Evolutionary conservation across 495 filamentous ascomycete genomes (phyloP), one percentile per base, ranked within the genome.

Genomic region (Sordaria brevicollis): DNA sequence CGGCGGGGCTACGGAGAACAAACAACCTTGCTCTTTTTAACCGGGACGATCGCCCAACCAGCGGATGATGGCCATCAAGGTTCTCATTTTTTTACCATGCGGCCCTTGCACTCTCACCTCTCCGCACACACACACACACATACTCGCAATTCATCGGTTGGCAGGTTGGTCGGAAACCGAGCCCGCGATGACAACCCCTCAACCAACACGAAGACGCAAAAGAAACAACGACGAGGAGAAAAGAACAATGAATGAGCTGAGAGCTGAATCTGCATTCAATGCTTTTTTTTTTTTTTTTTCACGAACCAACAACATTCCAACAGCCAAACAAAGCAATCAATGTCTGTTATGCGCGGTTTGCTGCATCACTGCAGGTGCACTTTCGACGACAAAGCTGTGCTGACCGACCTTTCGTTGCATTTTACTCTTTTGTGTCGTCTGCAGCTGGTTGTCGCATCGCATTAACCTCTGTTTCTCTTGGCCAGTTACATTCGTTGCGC

Each of bases 131-230:
- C n/a, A n/a, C n/a, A n/a, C n/a, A n/a, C n/a, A n/a, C n/a, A n/a
- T n/a, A n/a, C n/a, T n/a, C n/a, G n/a, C n/a, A n/a, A n/a, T n/a
- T n/a, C 49, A 62, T 57, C 11, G 8, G 25, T 62, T 31, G 49
- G 49, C 49, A 62, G 33, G 25, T 62, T 62, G 49, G 49, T 29
- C n/a, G n/a, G 49, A 17, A 31, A 62, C 49, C 49, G 13, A 62
- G 25, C n/a, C n/a, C n/a, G n/a, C 49, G 49, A 62, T 31, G 49
- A 62, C 49, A 62, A n/a, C n/a, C 49, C 13, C 49, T 38, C 66
- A 25, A n/a, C 66, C 68, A 68, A 77, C 76, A 49, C 76, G 73
- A 35, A 74, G 69, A 31, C n/a, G n/a, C n/a, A 62, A 13, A 54
- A 25, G 19, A 49, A 54, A 54, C 19, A 15, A 15, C 37, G 13